phyloP scores from a whole-genome alignment of 495 filamentous ascomycete genomes.

The Saxophila tyrrhenica region DNA sequence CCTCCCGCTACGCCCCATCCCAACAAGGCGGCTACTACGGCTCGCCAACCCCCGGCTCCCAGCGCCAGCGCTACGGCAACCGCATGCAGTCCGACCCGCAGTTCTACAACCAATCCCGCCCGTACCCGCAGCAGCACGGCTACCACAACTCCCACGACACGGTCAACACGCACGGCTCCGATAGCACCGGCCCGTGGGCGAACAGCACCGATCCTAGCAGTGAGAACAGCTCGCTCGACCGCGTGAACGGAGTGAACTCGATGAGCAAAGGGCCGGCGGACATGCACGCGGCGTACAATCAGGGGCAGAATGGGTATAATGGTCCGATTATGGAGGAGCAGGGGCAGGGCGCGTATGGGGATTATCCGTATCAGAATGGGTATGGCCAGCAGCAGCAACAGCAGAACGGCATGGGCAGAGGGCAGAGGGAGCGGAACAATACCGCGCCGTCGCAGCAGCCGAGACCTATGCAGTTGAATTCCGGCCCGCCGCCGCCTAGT shows the following conservation, averaged over 20 bases:
- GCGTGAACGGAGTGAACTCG: constrained; percentile 34
- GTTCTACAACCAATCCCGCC: constrained; percentile 24
- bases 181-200: constrained; percentile 56
- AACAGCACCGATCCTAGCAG: constrained; percentile 83
- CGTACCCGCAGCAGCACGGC: constrained; percentile 45
- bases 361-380: neutral
- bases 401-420: constrained; percentile 31
- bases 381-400: constrained; percentile 30
- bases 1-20: neutral
- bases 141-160: constrained; percentile 78
- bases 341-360: neutral
- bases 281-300: neutral
- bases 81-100: constrained; percentile 21
- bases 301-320: neutral
- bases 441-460: neutral
- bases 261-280: constrained; percentile 35
- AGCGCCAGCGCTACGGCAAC: constrained; percentile 6
- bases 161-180: constrained; percentile 60
- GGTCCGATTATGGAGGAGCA: constrained; percentile 2
- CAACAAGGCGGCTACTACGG: constrained; percentile 22
- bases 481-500: neutral
- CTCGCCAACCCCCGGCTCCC: constrained; percentile 8
- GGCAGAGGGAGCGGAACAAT: constrained; percentile 1
- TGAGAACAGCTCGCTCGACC: constrained; percentile 80
- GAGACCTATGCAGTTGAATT: constrained; percentile 28